A percentile compares a stretch with the other conserved stretches of the same genome.
phyloP scores from a whole-genome alignment of 768 basidiomycete species.

The Boletus sp. region DNA sequence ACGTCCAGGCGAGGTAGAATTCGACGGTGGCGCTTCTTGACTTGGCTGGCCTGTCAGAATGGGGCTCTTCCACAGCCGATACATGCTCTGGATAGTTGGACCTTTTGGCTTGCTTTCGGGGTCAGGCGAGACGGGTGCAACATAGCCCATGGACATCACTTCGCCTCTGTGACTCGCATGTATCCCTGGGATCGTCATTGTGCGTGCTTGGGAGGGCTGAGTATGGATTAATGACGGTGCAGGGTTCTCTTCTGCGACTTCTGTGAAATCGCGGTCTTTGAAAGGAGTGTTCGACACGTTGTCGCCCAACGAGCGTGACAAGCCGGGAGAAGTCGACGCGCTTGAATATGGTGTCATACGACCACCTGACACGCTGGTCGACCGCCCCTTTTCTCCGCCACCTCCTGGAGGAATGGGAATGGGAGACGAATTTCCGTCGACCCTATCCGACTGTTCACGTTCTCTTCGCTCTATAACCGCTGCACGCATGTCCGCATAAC shows the following conservation, averaged over 20 bases:
- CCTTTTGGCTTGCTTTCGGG: slow-evolving; percentile 41
- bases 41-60: slow-evolving; percentile 29
- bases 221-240: slow-evolving; percentile 58
- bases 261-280: slow-evolving; percentile 33
- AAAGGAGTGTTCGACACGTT: slow-evolving; percentile 23
- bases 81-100: slow-evolving; percentile 64
- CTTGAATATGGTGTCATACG: slow-evolving; percentile 26
- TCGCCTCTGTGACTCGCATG: slow-evolving; percentile 84
- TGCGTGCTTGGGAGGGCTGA: slow-evolving; percentile 71
- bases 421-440: slow-evolving; percentile 29
- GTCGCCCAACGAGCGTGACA: slow-evolving; percentile 38
- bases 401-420: slow-evolving; percentile 32
- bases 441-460: slow-evolving; percentile 34
- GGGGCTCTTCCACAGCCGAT: slow-evolving; percentile 72
- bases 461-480: slow-evolving; percentile 70
- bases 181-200: slow-evolving; percentile 86
- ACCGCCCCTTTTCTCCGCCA: slow-evolving; percentile 25
- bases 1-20: slow-evolving; percentile 6
- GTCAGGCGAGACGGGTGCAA: slow-evolving; percentile 46
- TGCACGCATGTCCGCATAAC: slow-evolving; percentile 72
- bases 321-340: slow-evolving; percentile 25
- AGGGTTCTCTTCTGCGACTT: slow-evolving; percentile 27
- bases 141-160: slow-evolving; percentile 82
- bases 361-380: slow-evolving; percentile 26
- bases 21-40: slow-evolving; percentile 13